These are phyloP conservation scores for Lasiodiplodia sp. DNA, from an alignment of 2,329 filamentous ascomycete species.

Conservation along the genomic window DNA sequence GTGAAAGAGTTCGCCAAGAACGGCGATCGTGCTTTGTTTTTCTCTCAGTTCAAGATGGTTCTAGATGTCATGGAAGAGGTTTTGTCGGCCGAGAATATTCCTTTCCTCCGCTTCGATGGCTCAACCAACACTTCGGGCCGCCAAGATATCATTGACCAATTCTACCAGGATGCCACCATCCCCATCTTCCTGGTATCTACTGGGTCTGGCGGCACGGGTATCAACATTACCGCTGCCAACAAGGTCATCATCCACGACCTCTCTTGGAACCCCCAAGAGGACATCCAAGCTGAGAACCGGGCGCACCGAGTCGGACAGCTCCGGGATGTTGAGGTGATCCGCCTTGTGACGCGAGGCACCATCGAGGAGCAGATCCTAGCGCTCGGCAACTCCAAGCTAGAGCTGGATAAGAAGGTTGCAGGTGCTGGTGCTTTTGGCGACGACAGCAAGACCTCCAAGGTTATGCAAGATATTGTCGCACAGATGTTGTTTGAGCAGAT, in stretches of 20 bases:
- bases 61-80: constrained; percentile 90
- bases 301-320: constrained; percentile 94
- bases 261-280: constrained; percentile 97
- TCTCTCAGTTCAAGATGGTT: constrained; percentile 91
- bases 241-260: constrained; percentile 98
- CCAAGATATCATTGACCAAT: constrained; percentile 87
- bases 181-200: constrained; percentile 93
- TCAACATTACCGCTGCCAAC: constrained; percentile 94
- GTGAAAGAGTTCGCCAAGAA: constrained; percentile 76
- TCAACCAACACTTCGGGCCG: constrained; percentile 81
- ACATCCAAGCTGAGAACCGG: constrained; percentile 97
- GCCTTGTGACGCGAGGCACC: constrained; percentile 79
- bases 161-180: constrained; percentile 77
- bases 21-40: constrained; percentile 87
- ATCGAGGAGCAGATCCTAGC: constrained; percentile 94
- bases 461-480: constrained; percentile 37
- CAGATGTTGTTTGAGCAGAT: constrained; percentile 49
- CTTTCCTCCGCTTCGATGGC: constrained; percentile 87
- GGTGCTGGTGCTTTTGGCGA: constrained; percentile 44
- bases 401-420: constrained; percentile 78
- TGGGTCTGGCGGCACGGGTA: constrained; percentile 92
- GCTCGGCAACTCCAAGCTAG: constrained; percentile 90
- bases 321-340: constrained; percentile 86
- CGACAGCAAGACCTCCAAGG: constrained; percentile 53
- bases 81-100: constrained; percentile 73